Conservation (phyloP, 2,329 filamentous ascomycete genomes). For the Cladophialophora carrionii region DNA sequence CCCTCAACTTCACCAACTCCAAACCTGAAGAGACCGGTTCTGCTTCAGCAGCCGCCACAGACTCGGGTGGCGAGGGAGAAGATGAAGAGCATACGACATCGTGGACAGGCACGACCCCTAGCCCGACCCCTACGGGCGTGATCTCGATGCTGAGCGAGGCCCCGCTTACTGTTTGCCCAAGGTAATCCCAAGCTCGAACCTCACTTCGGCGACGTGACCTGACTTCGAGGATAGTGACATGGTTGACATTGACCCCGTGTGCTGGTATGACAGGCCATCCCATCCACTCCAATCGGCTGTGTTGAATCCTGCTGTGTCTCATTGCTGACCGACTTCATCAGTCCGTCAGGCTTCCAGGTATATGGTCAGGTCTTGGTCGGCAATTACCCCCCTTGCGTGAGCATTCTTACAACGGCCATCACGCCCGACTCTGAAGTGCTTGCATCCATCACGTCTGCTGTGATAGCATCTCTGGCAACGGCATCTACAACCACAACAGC, state of each 20-base stretch:
- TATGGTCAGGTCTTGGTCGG: constrained; percentile 30
- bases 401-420: constrained; percentile 24
- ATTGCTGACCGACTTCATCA: constrained; percentile 5
- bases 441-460: constrained; percentile 29
- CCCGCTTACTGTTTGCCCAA: constrained; percentile 31
- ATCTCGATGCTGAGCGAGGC: constrained; percentile 30
- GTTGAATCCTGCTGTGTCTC: background rate
- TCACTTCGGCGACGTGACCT: background rate
- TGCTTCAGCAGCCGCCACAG: constrained; percentile 13
- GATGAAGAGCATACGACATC: constrained; percentile 7
- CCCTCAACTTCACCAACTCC: constrained; percentile 20
- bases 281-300: background rate
- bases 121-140: constrained; percentile 27
- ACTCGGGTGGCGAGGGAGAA: constrained; percentile 6
- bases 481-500: constrained; percentile 20
- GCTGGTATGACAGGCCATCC: constrained; percentile 25
- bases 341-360: constrained; percentile 25
- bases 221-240: constrained; percentile 24
- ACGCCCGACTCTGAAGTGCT: constrained; percentile 24
- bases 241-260: constrained; percentile 32
- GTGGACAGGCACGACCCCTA: constrained; percentile 26
- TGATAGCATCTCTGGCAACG: constrained; percentile 23
- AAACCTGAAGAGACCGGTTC: constrained; percentile 17
- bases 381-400: constrained; percentile 28
- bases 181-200: constrained; percentile 10